Percentiles rank a stretch among this genome's conserved stretches.
phyloP scores from a whole-genome alignment of 2,329 filamentous ascomycete species.

The Periconia sp. region DNA sequence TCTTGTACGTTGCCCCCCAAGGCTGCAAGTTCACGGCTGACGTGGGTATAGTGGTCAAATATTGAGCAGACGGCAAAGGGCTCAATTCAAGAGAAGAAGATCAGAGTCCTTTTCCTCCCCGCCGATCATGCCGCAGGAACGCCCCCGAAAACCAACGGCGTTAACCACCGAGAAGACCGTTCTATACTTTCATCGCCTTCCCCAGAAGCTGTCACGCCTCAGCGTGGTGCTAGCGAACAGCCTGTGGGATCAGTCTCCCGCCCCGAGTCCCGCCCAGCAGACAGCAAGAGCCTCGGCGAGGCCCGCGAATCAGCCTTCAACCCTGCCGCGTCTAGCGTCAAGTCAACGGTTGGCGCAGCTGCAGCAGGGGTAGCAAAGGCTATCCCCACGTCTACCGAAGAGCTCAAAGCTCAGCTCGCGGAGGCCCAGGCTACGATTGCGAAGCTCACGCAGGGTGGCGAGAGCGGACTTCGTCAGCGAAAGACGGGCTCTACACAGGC shows the following conservation, averaged over 20 bases:
- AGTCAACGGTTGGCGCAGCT: slow-evolving; percentile 50
- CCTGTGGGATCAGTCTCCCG: slow-evolving; percentile 47
- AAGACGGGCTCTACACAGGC: slow-evolving; percentile 65
- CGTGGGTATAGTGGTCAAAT: slow-evolving; percentile 69
- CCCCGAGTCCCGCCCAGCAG: slow-evolving; percentile 45
- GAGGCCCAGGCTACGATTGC: slow-evolving; percentile 77
- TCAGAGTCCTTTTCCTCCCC: slow-evolving; percentile 84
- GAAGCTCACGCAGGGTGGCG: slow-evolving; percentile 66
- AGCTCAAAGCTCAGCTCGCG: slow-evolving; percentile 74
- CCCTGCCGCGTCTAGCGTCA: slow-evolving; percentile 44
- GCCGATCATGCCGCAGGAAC: slow-evolving; percentile 52
- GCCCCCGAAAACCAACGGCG: slow-evolving; percentile 42
- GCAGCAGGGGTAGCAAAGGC: slow-evolving; percentile 57
- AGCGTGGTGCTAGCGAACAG: slow-evolving; percentile 39
- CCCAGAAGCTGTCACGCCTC: slow-evolving; percentile 57
- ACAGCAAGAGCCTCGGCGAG: slow-evolving; percentile 50
- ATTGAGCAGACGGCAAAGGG: slow-evolving; percentile 76
- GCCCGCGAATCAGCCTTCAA: slow-evolving; percentile 48
- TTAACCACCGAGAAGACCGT: slow-evolving; percentile 29
- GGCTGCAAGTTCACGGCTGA: slow-evolving; percentile 8
- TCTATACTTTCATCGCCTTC: slow-evolving; percentile 60
- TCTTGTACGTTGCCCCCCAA: slow-evolving; percentile 66
- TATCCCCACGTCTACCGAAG: slow-evolving; percentile 59
- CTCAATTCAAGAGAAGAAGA: slow-evolving; percentile 90
- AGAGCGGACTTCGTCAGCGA: slow-evolving; percentile 78